A percentile compares a stretch with the other conserved stretches of the same genome.
Conservation (phyloP, 2,329 filamentous ascomycete genomes). For the Alternaria arbusti region DNA sequence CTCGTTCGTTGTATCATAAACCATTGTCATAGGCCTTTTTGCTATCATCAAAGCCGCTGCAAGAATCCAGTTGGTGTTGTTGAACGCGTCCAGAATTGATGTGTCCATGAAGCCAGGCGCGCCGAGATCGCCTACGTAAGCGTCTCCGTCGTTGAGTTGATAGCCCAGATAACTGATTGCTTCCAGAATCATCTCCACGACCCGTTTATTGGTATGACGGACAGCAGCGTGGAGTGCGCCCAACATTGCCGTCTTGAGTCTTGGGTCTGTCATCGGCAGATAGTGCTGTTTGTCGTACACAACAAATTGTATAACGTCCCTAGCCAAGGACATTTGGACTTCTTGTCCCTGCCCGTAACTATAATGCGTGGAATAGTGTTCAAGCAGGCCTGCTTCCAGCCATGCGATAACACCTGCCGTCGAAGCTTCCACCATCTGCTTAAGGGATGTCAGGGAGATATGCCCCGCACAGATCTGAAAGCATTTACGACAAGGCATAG, state of each 20-base stretch:
- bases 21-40: background rate
- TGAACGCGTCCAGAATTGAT: background rate
- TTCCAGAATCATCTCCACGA: background rate
- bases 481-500: too few relatives aligned
- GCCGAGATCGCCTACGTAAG: background rate
- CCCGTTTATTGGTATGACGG: background rate
- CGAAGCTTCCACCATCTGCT: background rate
- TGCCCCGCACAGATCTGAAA: too few relatives aligned
- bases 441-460: too few relatives aligned
- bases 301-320: background rate
- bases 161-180: background rate
- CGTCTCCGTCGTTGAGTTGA: background rate
- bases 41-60: background rate
- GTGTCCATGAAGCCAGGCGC: background rate
- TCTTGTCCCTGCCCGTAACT: too few relatives aligned
- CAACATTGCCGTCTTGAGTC: background rate
- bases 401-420: background rate
- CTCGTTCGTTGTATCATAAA: accelerated
- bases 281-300: accelerated
- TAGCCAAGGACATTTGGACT: background rate
- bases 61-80: background rate
- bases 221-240: background rate
- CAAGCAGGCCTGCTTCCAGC: background rate
- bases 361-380: background rate
- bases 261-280: background rate